Percentiles rank a stretch among this genome's conserved stretches.
These are phyloP conservation scores for Ceratobasidium papillatum DNA, from an alignment of 1,284 basidiomycete species.

Conservation along the genomic window DNA sequence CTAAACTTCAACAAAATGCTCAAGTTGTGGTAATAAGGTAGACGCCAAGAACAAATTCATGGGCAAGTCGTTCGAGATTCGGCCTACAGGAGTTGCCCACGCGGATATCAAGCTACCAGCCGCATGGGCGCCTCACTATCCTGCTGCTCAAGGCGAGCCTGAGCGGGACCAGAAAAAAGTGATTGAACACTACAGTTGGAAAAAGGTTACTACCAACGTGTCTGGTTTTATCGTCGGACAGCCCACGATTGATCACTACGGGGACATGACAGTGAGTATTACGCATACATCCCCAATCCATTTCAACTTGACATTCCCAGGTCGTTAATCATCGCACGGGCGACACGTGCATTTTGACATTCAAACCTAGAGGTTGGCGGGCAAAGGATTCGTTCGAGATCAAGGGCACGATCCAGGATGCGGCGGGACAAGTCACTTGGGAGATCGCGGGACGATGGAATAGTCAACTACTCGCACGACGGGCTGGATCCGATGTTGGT, in stretches of 20 bases:
- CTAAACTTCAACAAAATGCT: background rate
- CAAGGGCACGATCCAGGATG: slow-evolving; percentile 81
- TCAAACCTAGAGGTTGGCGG: slow-evolving; percentile 96
- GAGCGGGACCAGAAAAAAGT: slow-evolving; percentile 59
- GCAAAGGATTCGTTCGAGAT: slow-evolving; percentile 93
- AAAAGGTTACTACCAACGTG: slow-evolving; percentile 93
- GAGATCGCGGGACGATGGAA: slow-evolving; percentile 98
- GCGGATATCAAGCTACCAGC: slow-evolving; percentile 82
- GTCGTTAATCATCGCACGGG: slow-evolving; percentile 91
- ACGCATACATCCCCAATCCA: background rate
- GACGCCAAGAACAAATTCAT: slow-evolving; percentile 95
- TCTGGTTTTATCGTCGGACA: slow-evolving; percentile 94
- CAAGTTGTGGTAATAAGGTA: slow-evolving; percentile 58
- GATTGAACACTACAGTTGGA: slow-evolving; percentile 89
- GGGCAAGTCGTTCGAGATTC: slow-evolving; percentile 96
- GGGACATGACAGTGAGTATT: slow-evolving; percentile 84
- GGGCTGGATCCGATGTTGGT: slow-evolving; percentile 68
- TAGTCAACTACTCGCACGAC: slow-evolving; percentile 89
- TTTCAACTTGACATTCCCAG: slow-evolving; percentile 52
- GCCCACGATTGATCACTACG: slow-evolving; percentile 97
- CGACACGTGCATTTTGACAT: slow-evolving; percentile 90
- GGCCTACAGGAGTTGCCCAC: slow-evolving; percentile 94
- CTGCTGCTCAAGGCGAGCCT: slow-evolving; percentile 48
- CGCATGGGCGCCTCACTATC: slow-evolving; percentile 58
- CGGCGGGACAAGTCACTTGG: slow-evolving; percentile 73